Conservation (phyloP, 1,284 basidiomycete genomes). For the Cryptococcus amylolentus region DNA sequence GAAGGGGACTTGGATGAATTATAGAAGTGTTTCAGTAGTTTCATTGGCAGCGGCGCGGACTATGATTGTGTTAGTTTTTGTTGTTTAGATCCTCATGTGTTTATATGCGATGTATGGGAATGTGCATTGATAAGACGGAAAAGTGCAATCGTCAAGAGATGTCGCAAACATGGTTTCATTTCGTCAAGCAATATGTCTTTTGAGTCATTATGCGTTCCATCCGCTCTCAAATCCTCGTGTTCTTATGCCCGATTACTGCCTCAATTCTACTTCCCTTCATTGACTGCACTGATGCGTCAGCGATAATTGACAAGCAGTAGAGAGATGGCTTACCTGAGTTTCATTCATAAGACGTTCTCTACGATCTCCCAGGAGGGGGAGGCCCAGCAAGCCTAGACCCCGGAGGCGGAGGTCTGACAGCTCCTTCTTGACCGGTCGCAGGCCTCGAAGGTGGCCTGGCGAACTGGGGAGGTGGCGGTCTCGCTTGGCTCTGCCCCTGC, state of each 20-base stretch:
- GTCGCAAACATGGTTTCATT: too few relatives aligned
- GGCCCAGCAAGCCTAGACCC: slow-evolving; percentile 35
- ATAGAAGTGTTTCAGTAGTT: slow-evolving; percentile 6
- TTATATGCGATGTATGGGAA: neutral
- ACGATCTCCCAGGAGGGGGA: slow-evolving; percentile 30
- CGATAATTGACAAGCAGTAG: too few relatives aligned
- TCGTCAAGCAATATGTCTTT: neutral
- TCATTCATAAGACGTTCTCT: too few relatives aligned
- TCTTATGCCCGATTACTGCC: too few relatives aligned
- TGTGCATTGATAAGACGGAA: neutral
- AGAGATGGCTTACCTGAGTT: too few relatives aligned
- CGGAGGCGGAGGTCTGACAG: slow-evolving; percentile 13
- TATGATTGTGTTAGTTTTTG: neutral
- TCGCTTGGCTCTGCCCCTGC: slow-evolving; percentile 7
- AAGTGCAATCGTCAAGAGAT: neutral
- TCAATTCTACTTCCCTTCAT: too few relatives aligned
- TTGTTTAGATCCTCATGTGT: neutral
- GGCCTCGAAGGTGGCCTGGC: too few relatives aligned
- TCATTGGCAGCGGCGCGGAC: too few relatives aligned
- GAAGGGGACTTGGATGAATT: slow-evolving; percentile 44
- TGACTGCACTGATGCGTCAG: too few relatives aligned
- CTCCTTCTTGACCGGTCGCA: neutral
- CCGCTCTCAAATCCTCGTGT: too few relatives aligned
- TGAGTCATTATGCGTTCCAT: neutral
- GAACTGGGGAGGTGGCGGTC: neutral